Base-by-base conservation (phyloP, 2,329 filamentous ascomycete species). In the Neoascochyta sp. region DNA sequence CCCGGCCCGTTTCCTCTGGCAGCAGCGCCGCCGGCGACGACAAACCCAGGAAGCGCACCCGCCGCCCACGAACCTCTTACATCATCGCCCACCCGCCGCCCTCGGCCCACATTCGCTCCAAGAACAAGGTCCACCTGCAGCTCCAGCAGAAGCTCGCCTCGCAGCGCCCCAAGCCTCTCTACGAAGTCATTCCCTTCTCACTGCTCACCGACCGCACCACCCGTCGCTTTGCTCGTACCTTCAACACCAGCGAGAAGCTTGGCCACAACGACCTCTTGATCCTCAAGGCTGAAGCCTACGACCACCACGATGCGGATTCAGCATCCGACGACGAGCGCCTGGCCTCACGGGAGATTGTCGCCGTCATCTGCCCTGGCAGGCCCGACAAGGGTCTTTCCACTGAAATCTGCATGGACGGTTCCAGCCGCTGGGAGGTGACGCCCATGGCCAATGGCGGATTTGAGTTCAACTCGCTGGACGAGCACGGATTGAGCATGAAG, bases 151-250 rank as follows among this genome's bases (percentile, higher is more conserved):
- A 86, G n/a, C 69, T 73, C 2, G 63, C 70, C 22, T 72, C 77
- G 39, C 69, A 53, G 29, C 75, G 83, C 14, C 81, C 82, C 0
- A 71, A 71, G 29, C 84, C 84, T 1, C 74, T 77, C 4, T 78
- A 86, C 42, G 84, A 90, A 46, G 76, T 86, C n/a, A 73, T 87
- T 22, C 82, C 83, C 0, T 78, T 80, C 2, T 76, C 75, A n/a
- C 67, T 75, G 9, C 66, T 82, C 22, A 73, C 24, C 63, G 74
- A 37, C 65, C 72, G 54, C 16, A 56, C 57, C 12, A 52, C 57
- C 1, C 36, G 66, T 39, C 29, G 69, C 71, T 43, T 78, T 77
- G 78, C 81, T 1, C 73, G 75, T 5, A 70, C 84, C 27, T 81
- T 84, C 47, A 71, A 74, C 29, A 73, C 74, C 13, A 79, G 78